A percentile compares a stretch with the other conserved stretches of the same genome.
phyloP scores from a whole-genome alignment of 1,284 basidiomycete species.

The Tetrapyrgos nigripes region DNA sequence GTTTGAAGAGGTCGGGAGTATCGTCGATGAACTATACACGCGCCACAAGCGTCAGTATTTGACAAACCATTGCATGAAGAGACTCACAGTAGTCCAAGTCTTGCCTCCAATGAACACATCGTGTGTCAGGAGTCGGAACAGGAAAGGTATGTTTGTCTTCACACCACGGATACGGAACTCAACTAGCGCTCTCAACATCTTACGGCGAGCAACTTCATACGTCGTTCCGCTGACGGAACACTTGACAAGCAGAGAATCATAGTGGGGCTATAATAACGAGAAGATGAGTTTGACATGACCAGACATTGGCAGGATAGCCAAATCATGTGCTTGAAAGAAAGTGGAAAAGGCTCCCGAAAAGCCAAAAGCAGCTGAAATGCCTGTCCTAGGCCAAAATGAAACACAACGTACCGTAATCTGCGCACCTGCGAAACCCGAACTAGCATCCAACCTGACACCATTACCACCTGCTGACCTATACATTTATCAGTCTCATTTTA shows the following conservation, averaged over 20 bases:
- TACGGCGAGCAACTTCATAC: constrained; percentile 97
- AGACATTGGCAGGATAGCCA: no score
- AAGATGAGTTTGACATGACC: not conserved
- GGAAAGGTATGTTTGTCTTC: constrained; percentile 99
- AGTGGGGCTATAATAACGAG: constrained; percentile 79
- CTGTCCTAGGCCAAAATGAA: no score
- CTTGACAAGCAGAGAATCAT: constrained; percentile 98
- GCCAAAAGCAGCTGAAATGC: no score
- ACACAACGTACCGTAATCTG: constrained; percentile 88
- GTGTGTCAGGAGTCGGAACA: constrained; percentile 98
- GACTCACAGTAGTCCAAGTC: constrained; percentile 94
- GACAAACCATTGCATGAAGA: not conserved
- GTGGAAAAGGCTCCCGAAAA: not conserved
- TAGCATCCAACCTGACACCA: constrained; percentile 96
- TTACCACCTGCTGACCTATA: constrained; percentile 99
- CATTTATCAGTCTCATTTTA: not conserved
- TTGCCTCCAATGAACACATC: constrained; percentile 95
- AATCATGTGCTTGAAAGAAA: not conserved
- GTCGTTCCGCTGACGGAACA: constrained; percentile 96
- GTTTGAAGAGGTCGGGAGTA: constrained; percentile 98
- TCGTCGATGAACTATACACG: constrained; percentile 95
- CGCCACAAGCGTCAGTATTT: not conserved
- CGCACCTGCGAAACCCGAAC: constrained; percentile 98
- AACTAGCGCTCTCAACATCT: constrained; percentile 98
- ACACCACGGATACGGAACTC: constrained; percentile 99